Conservation (phyloP, 495 filamentous ascomycete species). For the Trichoderma reesei region DNA sequence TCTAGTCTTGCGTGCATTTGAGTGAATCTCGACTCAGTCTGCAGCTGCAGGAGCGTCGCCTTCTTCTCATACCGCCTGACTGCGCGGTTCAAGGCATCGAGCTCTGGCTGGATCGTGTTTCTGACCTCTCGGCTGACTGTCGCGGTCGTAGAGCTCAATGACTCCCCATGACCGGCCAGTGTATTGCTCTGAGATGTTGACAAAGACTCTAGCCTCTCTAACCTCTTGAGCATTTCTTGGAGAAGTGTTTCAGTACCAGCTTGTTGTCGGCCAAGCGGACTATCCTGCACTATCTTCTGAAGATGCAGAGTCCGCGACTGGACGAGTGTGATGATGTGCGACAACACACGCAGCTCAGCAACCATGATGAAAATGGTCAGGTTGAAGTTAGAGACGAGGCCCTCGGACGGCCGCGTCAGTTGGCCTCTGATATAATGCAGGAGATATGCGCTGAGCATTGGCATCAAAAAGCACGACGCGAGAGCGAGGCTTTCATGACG, state of each 20-base stretch:
- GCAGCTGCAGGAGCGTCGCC: conserved; percentile 55
- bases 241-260: conserved; percentile 32
- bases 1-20: conserved; percentile 58
- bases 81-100: conserved; percentile 83
- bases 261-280: conserved; percentile 31
- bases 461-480: conserved; percentile 67
- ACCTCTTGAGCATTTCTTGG: conserved; percentile 48
- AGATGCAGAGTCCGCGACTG: conserved; percentile 73
- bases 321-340: conserved; percentile 72
- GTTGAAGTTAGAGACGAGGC: conserved; percentile 83
- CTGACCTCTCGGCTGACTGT: conserved; percentile 51
- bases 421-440: conserved; percentile 65
- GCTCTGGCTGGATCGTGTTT: conserved; percentile 60
- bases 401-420: conserved; percentile 73
- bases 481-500: conserved; percentile 66
- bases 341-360: conserved; percentile 70
- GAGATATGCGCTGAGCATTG: conserved; percentile 66
- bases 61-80: conserved; percentile 93
- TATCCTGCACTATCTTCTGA: conserved; percentile 58
- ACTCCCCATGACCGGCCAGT: conserved; percentile 18
- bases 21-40: conserved; percentile 65
- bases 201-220: conserved; percentile 57
- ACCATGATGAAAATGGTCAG: conserved; percentile 88
- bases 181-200: conserved; percentile 21
- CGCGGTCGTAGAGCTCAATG: conserved; percentile 27